phyloP scores from a whole-genome alignment of 2,329 filamentous ascomycete genomes.

The Cladosporium sp. region DNA sequence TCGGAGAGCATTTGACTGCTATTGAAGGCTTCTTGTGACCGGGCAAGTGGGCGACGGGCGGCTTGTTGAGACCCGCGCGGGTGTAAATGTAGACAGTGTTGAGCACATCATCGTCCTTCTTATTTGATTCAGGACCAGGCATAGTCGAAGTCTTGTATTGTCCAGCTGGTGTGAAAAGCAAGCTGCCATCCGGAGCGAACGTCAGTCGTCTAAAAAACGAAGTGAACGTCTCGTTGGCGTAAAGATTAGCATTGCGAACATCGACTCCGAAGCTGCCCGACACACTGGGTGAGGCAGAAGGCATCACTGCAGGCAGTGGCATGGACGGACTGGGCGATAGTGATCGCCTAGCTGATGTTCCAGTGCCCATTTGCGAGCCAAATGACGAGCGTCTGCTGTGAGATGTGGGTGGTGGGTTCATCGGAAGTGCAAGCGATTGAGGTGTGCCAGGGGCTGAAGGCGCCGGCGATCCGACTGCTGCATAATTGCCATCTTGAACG shows the following conservation, averaged over 20 bases:
- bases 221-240: conserved; percentile 93
- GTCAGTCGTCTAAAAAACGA: conserved; percentile 94
- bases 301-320: conserved; percentile 91
- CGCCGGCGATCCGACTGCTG: conserved; percentile 71
- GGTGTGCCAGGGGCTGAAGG: conserved; percentile 93
- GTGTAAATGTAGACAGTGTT: conserved; percentile 99
- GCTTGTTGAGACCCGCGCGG: conserved; percentile 90
- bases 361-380: conserved; percentile 60
- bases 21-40: conserved; percentile 98
- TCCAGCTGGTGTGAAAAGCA: conserved; percentile 89
- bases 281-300: conserved; percentile 82
- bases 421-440: conserved; percentile 79
- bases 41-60: conserved; percentile 87
- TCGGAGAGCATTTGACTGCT: conserved; percentile 86
- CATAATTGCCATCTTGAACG: conserved; percentile 49
- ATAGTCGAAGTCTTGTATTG: conserved; percentile 76
- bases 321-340: conserved; percentile 90
- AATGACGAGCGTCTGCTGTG: conserved; percentile 95
- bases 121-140: conserved; percentile 48
- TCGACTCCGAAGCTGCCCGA: conserved; percentile 54
- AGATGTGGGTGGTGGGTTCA: conserved; percentile 92
- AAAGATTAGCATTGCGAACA: conserved; percentile 80
- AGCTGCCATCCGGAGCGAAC: conserved; percentile 90
- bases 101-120: conserved; percentile 74
- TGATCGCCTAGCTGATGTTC: conserved; percentile 70